Evolutionary conservation across 306 rosid species (phyloP).

Genomic region (Bauhinia variegata): DNA sequence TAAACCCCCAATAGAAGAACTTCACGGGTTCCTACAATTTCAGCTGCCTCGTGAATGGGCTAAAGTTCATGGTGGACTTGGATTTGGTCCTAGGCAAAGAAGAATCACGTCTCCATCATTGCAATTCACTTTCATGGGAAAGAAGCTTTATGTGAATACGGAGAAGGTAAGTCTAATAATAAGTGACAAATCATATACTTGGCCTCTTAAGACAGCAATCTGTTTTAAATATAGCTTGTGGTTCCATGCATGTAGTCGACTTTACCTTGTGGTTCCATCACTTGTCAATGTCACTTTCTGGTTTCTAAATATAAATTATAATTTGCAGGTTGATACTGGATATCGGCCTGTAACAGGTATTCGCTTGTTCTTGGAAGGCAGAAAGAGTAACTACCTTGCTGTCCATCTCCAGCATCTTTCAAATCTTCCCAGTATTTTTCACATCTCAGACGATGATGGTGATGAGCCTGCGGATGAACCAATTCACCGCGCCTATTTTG

Average conservation of each 20-base stretch:
- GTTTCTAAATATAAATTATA: constrained; percentile 22
- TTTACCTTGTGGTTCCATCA: too few relatives aligned
- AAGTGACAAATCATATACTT: neutral
- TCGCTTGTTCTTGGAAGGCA: too few relatives aligned
- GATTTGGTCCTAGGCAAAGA: constrained; percentile 44
- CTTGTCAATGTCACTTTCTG: too few relatives aligned
- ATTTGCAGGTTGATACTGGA: constrained; percentile 53
- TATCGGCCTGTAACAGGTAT: constrained; percentile 67
- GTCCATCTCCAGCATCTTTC: too few relatives aligned
- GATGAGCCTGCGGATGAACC: too few relatives aligned
- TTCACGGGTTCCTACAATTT: constrained; percentile 59
- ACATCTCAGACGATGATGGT: too few relatives aligned
- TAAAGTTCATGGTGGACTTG: constrained; percentile 55
- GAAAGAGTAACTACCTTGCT: too few relatives aligned
- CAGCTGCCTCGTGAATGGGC: constrained; percentile 73
- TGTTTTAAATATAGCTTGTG: too few relatives aligned
- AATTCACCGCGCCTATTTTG: too few relatives aligned
- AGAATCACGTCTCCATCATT: constrained; percentile 54
- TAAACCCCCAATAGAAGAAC: constrained; percentile 67
- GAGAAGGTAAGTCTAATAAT: constrained; percentile 38
- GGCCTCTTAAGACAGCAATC: too few relatives aligned
- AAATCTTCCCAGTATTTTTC: too few relatives aligned
- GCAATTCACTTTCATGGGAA: constrained; percentile 60
- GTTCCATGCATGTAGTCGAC: too few relatives aligned
- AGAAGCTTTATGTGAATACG: constrained; percentile 63